Evolutionary conservation across 2,329 filamentous ascomycete species (phyloP).

Genomic region (Diplodia intermedia): DNA sequence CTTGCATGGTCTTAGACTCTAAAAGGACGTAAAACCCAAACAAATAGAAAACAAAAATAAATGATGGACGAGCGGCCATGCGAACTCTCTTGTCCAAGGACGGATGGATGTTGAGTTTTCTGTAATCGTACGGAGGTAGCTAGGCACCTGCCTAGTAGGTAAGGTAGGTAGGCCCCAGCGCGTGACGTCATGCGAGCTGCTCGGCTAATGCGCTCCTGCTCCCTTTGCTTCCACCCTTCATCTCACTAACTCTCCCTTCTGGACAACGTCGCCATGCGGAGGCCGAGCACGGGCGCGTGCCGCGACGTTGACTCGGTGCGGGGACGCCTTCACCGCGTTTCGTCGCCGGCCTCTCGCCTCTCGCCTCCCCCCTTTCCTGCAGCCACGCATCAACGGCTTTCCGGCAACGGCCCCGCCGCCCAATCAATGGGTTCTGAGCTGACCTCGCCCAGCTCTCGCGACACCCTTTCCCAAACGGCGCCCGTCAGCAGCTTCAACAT

Average conservation of each 20-base stretch:
- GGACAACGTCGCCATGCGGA: neutral
- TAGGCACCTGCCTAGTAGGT: too few species aligned
- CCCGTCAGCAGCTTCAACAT: neutral
- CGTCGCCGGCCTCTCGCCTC: neutral
- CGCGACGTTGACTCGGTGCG: neutral
- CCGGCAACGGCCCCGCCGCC: slow-evolving; percentile 14
- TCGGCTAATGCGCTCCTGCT: neutral
- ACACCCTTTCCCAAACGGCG: slow-evolving; percentile 4
- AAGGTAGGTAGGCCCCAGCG: neutral
- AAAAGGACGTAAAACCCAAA: too few species aligned
- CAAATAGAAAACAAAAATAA: too few species aligned
- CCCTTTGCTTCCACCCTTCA: neutral
- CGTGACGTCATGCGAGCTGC: slow-evolving; percentile 10
- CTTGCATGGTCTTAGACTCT: too few species aligned
- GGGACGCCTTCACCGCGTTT: neutral
- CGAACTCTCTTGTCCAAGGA: neutral
- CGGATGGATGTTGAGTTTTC: neutral
- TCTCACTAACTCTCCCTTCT: neutral
- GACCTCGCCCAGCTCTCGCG: neutral
- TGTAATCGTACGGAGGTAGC: too few species aligned
- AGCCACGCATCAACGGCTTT: neutral
- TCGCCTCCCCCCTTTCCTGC: slow-evolving; percentile 9
- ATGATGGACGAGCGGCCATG: neutral
- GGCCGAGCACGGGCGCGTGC: neutral
- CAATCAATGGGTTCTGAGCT: slow-evolving; percentile 7